These are phyloP conservation scores for Tricladium varicosporioides DNA, from an alignment of 2,329 filamentous ascomycete species.

Conservation along the genomic window DNA sequence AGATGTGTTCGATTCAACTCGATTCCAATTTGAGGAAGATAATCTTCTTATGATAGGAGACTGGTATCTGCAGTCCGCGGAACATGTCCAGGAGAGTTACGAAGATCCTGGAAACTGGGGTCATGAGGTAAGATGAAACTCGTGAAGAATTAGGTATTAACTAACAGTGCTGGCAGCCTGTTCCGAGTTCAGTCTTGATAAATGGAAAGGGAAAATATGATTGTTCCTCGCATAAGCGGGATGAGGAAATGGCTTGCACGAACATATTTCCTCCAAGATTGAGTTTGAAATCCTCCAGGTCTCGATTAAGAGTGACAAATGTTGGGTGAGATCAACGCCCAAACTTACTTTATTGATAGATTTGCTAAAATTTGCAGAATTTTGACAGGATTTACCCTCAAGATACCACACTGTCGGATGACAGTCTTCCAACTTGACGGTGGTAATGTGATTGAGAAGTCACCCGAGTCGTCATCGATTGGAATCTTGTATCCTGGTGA, in stretches of 20 bases:
- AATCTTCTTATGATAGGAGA: conserved; percentile 44
- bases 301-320: conserved; percentile 41
- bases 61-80: conserved; percentile 45
- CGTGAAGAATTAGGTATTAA: too few species aligned
- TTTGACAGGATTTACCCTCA: conserved; percentile 39
- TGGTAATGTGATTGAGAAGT: conserved; percentile 34
- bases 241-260: conserved; percentile 28
- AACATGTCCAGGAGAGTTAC: conserved; percentile 42
- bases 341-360: too few species aligned
- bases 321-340: conserved; percentile 34
- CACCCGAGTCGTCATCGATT: conserved; percentile 30
- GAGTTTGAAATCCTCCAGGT: conserved; percentile 25
- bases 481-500: conserved; percentile 40
- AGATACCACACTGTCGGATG: conserved; percentile 32
- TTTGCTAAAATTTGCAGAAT: conserved; percentile 27
- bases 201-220: conserved; percentile 46
- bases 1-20: conserved; percentile 20
- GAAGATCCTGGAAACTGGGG: conserved; percentile 41
- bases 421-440: conserved; percentile 41
- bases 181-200: conserved; percentile 45
- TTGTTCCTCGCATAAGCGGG: conserved; percentile 32
- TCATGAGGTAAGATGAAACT: conserved; percentile 35
- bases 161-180: conserved; percentile 36
- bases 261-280: conserved; percentile 16
- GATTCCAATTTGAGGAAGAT: conserved; percentile 37